Percentiles rank a stretch among this genome's conserved stretches.
These are phyloP conservation scores for Acanthamoeba royreba DNA, from an alignment of 208 protist genomes.

Conservation along the genomic window DNA sequence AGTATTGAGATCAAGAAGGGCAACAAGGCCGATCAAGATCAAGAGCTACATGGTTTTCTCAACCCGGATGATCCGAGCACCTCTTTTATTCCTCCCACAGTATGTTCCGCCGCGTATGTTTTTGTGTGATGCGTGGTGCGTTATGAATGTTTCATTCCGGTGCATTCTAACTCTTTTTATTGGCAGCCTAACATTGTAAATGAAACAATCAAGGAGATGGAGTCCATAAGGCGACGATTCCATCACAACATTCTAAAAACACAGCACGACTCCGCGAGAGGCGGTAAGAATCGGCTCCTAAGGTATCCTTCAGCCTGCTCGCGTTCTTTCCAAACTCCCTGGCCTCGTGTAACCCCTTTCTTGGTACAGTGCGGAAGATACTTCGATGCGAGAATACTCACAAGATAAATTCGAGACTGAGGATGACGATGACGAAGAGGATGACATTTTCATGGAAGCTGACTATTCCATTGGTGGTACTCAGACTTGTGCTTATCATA, in stretches of 20 bases:
- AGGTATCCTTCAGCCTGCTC: not conserved
- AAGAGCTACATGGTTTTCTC: not conserved
- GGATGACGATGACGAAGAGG: not conserved
- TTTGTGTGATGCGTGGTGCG: not conserved
- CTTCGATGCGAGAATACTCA: not conserved
- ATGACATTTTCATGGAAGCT: not conserved
- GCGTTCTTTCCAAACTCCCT: not conserved
- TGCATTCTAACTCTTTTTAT: not conserved
- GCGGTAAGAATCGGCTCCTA: not conserved
- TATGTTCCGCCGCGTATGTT: not conserved
- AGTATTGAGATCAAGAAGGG: not conserved
- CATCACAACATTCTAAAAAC: not conserved
- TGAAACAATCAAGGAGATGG: conserved; percentile 40
- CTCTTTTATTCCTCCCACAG: not conserved
- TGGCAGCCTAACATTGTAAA: conserved; percentile 38
- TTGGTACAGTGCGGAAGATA: not conserved
- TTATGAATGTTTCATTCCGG: not conserved
- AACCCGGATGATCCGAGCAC: not conserved
- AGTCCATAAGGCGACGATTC: conserved; percentile 1
- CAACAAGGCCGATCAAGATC: not conserved
- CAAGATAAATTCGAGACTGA: not conserved
- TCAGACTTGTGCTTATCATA: too few relatives aligned
- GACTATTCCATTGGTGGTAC: not conserved
- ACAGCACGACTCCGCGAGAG: not conserved
- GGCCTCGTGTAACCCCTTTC: not conserved